Base-by-base conservation (phyloP, 1,284 basidiomycete species). In the Ustilago trichophora region DNA sequence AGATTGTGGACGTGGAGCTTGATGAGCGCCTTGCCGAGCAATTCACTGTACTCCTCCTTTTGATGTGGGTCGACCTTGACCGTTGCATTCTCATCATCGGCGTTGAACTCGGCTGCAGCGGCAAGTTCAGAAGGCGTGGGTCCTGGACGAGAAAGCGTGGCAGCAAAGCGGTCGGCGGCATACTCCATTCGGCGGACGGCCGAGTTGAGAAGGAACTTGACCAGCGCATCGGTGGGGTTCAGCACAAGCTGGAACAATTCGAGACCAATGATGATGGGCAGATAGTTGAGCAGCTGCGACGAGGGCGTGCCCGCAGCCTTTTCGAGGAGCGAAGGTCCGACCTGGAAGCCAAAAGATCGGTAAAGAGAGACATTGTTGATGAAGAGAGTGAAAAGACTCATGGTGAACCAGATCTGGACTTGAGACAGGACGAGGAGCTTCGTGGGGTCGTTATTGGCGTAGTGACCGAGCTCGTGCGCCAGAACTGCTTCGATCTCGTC, bases 361-460 rank as follows among this genome's bases (percentile, higher is more conserved):
- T 95, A 88, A 58, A 98, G 85, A 36, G 91, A 75, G 24, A 56
- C 54, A 27, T 95, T 92, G 71, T 89, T 88, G 70, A 96, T 87
- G 86, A 97, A 97, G 2, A 94, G 89, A 8, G 91, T 91, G 87
- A 97, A 97, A 65, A 92, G 84, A 6, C 89, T 87, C 56, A 98
- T 87, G 72, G 93, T 91, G 66, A 89, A 85, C 81, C 93, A 89
- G 62, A 94, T 87, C 84, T 97, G 92, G 40, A 91, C 59, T 77
- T 98, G 93, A 21, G 90, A 91, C 64, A 95, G 86, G 43, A 87
- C 83, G 79, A 98, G 87, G 69, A 98, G 87, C 82, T 95, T 92
- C 62, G 89, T 88, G 0, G 93, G 92, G 84, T 98, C 94, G 69
- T 88, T 85, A 58, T 81, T 77, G 36, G 63, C 57, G 43, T 74